Conservation (phyloP, 768 basidiomycete species). For the Trichaptum fuscoviolaceum region DNA sequence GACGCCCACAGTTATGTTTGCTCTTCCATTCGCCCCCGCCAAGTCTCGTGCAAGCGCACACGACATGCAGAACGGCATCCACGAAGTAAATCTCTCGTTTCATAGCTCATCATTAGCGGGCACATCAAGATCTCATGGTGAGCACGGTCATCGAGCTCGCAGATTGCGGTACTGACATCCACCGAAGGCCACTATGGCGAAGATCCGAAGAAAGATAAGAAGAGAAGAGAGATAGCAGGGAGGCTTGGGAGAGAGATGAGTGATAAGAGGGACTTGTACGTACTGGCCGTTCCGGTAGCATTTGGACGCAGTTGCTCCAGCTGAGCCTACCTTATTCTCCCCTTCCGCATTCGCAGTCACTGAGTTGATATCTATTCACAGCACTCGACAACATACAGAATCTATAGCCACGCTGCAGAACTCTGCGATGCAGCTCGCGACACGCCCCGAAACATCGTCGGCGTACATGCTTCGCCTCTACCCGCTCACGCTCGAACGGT, state of each 20-base stretch:
- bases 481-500: slow-evolving; percentile 70
- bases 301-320: slow-evolving; percentile 7
- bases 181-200: slow-evolving; percentile 19
- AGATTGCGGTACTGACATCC: background rate
- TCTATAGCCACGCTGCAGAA: slow-evolving; percentile 51
- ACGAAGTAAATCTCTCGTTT: background rate
- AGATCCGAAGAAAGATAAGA: slow-evolving; percentile 56
- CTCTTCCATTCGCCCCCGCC: background rate
- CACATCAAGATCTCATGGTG: background rate
- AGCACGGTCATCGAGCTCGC: background rate
- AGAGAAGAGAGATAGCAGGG: slow-evolving; percentile 62
- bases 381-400: slow-evolving; percentile 59
- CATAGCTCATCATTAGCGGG: background rate
- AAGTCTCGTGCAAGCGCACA: background rate
- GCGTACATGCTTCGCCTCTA: slow-evolving; percentile 69
- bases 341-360: slow-evolving; percentile 9
- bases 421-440: slow-evolving; percentile 55
- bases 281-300: slow-evolving; percentile 13
- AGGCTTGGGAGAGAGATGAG: slow-evolving; percentile 68
- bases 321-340: slow-evolving; percentile 9
- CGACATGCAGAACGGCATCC: background rate
- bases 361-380: slow-evolving; percentile 21
- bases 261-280: slow-evolving; percentile 74
- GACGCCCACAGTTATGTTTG: background rate
- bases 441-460: slow-evolving; percentile 59